Evolutionary conservation across 306 rosid species (phyloP), one percentile per base, ranked within the genome.

Genomic region (Inga leiocalycina): DNA sequence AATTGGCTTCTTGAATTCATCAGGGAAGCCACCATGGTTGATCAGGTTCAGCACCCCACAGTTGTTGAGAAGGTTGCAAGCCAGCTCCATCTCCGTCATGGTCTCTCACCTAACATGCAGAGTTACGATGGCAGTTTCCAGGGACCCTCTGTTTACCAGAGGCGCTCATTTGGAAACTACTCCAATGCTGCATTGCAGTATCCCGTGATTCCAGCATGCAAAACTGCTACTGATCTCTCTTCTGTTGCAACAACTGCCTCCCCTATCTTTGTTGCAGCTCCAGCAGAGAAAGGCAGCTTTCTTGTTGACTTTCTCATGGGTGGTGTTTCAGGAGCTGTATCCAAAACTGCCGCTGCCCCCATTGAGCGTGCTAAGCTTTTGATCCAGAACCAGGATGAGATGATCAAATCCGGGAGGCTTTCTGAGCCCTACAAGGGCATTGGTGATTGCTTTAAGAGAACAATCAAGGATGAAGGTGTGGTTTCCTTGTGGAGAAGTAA

Each of bases 261-360:
- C 34, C 98, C 97, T 24, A 65, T 95, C 64, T 93, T 92, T 64
- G 93, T 84, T 6, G 92, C 92, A 8, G 97, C 98, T 79, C 98
- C 98, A 2, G 90, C 90, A 0, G 97, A 95, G 90, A 93, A 95
- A 88, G 85, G 98, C 22, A 13, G 83, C 30, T 95, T 95, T 79
- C 0, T 90, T 2, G 5, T 93, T 20, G 98, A 92, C 82, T 95
- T 95, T 88, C 92, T 95, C 46, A 92, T 95, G 97, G 98, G 98
- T 66, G 98, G 98, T 67, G 98, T 95, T 64, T 95, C 98, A 46
- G 98, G 95, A 35, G 98, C 98, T 5, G 98, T 95, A 19, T 95
- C 98, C 49, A 95, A 95, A 77, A 95, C 98, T 6, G 97, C 95
- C 75, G 97, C 98, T 57, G 98, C 97, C 35, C 98, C 98, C 73